Conservation (phyloP, 768 basidiomycete species). For the Phaeotremella skinneri region DNA sequence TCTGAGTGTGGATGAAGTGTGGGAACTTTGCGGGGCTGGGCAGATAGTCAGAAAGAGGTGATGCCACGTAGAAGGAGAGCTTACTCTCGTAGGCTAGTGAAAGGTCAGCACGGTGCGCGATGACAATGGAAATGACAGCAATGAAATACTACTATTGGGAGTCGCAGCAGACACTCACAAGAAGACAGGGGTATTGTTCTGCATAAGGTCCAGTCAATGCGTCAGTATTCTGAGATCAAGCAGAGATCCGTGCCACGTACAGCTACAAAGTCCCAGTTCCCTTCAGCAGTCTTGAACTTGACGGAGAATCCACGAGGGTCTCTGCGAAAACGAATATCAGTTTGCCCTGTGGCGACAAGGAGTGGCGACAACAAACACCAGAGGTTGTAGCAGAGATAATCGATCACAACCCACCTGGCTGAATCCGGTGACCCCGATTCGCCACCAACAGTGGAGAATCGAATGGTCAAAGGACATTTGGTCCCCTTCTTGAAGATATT, state of each 20-base stretch:
- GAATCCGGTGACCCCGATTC: conserved; percentile 55
- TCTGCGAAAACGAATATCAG: conserved; percentile 12
- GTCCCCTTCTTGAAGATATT: conserved; percentile 53
- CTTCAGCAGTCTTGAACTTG: conserved; percentile 55
- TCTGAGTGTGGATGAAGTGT: conserved; percentile 57
- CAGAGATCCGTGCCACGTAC: conserved; percentile 12
- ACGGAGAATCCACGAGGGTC: conserved; percentile 55
- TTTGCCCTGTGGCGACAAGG: background rate
- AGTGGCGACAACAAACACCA: background rate
- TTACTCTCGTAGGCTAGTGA: background rate
- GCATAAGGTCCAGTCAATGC: no score
- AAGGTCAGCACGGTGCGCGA: background rate
- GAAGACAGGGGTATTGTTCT: conserved; percentile 30
- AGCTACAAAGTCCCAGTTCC: conserved; percentile 54
- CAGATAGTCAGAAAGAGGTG: no score
- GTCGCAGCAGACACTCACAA: conserved; percentile 17
- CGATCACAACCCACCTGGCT: conserved; percentile 40
- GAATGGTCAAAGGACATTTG: conserved; percentile 45
- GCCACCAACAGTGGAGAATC: conserved; percentile 56
- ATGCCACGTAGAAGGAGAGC: conserved; percentile 27
- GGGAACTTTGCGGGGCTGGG: conserved; percentile 55
- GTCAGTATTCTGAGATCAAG: conserved; percentile 10
- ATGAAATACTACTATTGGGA: no score
- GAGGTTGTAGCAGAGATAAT: background rate
- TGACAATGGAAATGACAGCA: conserved; percentile 14